Evolutionary conservation across 1,284 basidiomycete species (phyloP).

Genomic region (Rhizopogon parksii): DNA sequence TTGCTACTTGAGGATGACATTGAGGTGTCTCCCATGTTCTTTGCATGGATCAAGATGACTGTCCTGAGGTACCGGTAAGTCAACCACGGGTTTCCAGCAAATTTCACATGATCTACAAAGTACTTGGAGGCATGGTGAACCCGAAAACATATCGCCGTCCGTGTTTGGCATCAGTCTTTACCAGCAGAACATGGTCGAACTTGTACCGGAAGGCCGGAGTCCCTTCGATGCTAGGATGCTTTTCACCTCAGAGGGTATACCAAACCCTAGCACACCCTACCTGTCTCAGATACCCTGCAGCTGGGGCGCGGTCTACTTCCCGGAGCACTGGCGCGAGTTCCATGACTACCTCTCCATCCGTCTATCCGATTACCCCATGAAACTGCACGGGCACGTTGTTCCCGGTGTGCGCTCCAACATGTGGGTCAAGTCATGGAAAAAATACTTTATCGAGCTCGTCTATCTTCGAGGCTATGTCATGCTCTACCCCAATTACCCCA

Average conservation of each 20-base stretch:
- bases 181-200: slow-evolving; percentile 74
- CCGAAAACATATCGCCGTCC: slow-evolving; percentile 31
- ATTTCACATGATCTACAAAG: slow-evolving; percentile 6
- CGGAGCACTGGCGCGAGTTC: slow-evolving; percentile 79
- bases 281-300: slow-evolving; percentile 80
- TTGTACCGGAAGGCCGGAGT: slow-evolving; percentile 59
- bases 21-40: slow-evolving; percentile 76
- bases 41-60: slow-evolving; percentile 75
- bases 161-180: slow-evolving; percentile 79
- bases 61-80: slow-evolving; percentile 66
- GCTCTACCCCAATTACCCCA: slow-evolving; percentile 77
- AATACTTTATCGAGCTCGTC: slow-evolving; percentile 78
- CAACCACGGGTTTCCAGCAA: background rate
- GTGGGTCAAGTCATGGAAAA: slow-evolving; percentile 81
- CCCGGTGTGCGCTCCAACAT: slow-evolving; percentile 69
- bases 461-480: slow-evolving; percentile 77
- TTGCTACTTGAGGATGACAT: slow-evolving; percentile 78
- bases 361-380: slow-evolving; percentile 43
- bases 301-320: slow-evolving; percentile 88
- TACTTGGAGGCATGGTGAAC: slow-evolving; percentile 47
- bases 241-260: slow-evolving; percentile 39
- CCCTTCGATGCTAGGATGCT: slow-evolving; percentile 58
- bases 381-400: slow-evolving; percentile 47
- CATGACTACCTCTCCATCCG: slow-evolving; percentile 66
- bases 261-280: slow-evolving; percentile 55